Base-by-base conservation (phyloP, 306 rosid genomes). In the Aeschynomene evenia region DNA sequence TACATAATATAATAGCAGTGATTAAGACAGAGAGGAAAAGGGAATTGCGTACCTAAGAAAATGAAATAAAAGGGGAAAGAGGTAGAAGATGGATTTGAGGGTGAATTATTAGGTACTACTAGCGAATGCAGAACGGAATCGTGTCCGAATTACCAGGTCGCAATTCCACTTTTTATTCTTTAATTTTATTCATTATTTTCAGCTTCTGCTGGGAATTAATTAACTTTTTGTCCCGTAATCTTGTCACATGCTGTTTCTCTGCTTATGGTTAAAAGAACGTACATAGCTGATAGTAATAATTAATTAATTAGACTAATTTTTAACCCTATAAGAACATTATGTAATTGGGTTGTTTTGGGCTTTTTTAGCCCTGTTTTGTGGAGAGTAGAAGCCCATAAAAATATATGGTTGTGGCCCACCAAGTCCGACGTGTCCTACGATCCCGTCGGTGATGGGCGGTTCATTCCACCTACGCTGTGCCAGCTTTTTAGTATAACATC, bases 141-240 rank as follows among this genome's bases (percentile, higher is more conserved):
- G 60, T 49, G 34, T 68, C 79, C 79, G 70, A 28, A 21, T 61
- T 68, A 68, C 76, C 50, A 37, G 80, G 73, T 81, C 34, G 31
- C 11, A 58, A 56, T 66, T 48, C 66, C 68, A 61, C 54, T 18
- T 49, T 48, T 65, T 36, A n/a, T n/a, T n/a, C 14, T 57, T 6
- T 14, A 21, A 0, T 51, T 33, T 12, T 63, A 20, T 3, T 62
- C n/a, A n/a, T n/a, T n/a, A n/a, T 62, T 7, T 15, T 20, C 8
- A 12, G 58, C 40, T 11, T 48, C 18, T 11, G 15, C 9, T n/a
- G 16, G 5, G 3, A 19, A 60, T 36, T 36, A 6, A n/a, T n/a
- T n/a, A n/a, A n/a, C n/a, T 59, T 59, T 61, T 26, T 4, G 4
- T 5, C 40, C 11, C 40, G 40, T 5, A 34, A 34, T 6, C 11